A percentile compares a stretch with the other conserved stretches of the same genome.
phyloP scores from a whole-genome alignment of 2,329 filamentous ascomycete genomes.

The Thielaviopsis cerberus region DNA sequence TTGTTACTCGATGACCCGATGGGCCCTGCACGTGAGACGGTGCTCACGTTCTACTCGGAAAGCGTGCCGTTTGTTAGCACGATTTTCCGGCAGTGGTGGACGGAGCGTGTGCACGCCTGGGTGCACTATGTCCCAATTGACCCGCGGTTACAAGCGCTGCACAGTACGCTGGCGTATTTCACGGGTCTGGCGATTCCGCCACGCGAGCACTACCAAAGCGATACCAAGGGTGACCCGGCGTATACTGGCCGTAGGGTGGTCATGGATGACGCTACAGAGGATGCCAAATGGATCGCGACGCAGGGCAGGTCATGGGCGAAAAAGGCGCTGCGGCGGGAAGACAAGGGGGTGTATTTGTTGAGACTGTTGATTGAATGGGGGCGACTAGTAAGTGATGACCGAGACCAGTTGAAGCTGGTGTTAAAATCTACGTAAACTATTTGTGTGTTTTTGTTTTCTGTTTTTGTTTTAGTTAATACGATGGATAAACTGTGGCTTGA shows the following conservation, averaged over 20 bases:
- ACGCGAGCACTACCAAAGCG: conserved; percentile 16
- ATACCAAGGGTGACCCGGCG: conserved; percentile 17
- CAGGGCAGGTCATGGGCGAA: conserved; percentile 47
- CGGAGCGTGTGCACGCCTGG: conserved; percentile 56
- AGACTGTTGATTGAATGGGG: conserved; percentile 62
- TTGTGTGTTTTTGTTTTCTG: background rate
- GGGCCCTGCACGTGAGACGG: conserved; percentile 42
- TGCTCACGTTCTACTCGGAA: conserved; percentile 40
- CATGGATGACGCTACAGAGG: conserved; percentile 19
- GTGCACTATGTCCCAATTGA: conserved; percentile 67
- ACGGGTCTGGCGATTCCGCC: conserved; percentile 27
- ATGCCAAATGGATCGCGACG: conserved; percentile 47
- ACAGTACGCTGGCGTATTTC: conserved; percentile 59
- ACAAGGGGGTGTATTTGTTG: conserved; percentile 70
- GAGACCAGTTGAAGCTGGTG: conserved; percentile 19
- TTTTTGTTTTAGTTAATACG: too few species aligned
- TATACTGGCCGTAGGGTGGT: conserved; percentile 1
- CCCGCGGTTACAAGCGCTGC: conserved; percentile 51
- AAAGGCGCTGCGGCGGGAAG: conserved; percentile 45
- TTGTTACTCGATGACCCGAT: conserved; percentile 54
- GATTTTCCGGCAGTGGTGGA: conserved; percentile 64
- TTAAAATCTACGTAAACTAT: background rate
- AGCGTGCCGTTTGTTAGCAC: conserved; percentile 53
- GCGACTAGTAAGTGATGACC: conserved; percentile 43
- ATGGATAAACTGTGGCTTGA: too few species aligned